These are phyloP conservation scores for Madurella fahalii DNA, from an alignment of 2,329 filamentous ascomycete species.

Conservation along the genomic window DNA sequence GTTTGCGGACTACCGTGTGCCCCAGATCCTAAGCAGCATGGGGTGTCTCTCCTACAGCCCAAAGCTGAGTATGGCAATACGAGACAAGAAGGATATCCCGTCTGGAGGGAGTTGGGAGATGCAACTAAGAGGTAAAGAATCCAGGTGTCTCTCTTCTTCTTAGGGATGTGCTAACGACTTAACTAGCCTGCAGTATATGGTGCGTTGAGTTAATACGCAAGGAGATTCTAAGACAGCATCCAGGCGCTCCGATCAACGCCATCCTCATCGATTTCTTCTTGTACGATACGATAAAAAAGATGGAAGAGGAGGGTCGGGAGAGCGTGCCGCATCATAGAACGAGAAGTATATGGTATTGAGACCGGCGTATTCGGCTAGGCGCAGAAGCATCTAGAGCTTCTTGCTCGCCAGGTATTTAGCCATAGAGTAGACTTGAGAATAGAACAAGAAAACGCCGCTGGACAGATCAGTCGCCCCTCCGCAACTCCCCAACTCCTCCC, in stretches of 20 bases:
- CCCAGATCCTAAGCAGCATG: constrained; percentile 82
- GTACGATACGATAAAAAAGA: constrained; percentile 88
- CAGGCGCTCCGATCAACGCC: constrained; percentile 71
- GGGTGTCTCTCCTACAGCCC: constrained; percentile 84
- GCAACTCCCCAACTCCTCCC: constrained; percentile 8
- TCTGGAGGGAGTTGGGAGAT: constrained; percentile 76
- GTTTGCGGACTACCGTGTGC: constrained; percentile 97
- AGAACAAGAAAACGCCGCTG: neutral
- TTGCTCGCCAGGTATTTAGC: neutral
- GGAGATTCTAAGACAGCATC: constrained; percentile 72
- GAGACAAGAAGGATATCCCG: constrained; percentile 59
- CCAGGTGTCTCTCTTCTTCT: neutral
- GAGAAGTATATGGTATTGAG: constrained; percentile 88
- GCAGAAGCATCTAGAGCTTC: neutral
- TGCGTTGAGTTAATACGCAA: constrained; percentile 83
- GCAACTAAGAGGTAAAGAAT: constrained; percentile 68
- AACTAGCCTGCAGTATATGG: constrained; percentile 86
- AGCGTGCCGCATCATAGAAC: constrained; percentile 81
- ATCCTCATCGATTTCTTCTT: constrained; percentile 96
- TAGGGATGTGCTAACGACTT: neutral
- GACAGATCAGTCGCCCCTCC: neutral
- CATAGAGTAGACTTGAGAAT: neutral
- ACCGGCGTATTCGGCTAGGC: neutral
- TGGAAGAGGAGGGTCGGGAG: constrained; percentile 61
- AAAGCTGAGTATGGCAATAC: constrained; percentile 66